A percentile compares a stretch with the other conserved stretches of the same genome.
phyloP scores from a whole-genome alignment of 768 basidiomycete genomes.

The Tylopilus balloui region DNA sequence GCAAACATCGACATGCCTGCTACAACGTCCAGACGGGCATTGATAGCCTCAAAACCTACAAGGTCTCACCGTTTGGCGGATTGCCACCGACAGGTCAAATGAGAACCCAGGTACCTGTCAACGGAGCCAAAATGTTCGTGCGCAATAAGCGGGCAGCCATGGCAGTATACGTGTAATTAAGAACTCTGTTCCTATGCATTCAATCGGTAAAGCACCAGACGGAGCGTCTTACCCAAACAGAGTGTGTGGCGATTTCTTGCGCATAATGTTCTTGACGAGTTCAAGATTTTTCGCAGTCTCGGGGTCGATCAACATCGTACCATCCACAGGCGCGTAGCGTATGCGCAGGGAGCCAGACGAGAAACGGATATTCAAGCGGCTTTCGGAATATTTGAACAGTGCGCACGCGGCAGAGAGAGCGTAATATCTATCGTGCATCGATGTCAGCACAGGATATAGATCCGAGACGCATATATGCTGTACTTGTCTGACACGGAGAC shows the following conservation, averaged over 20 bases:
- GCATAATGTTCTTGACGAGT: slow-evolving; percentile 70
- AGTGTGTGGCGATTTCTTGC: slow-evolving; percentile 65
- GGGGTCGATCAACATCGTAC: slow-evolving; percentile 92
- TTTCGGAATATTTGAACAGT: slow-evolving; percentile 81
- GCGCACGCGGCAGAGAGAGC: slow-evolving; percentile 83
- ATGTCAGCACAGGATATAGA: slow-evolving; percentile 4
- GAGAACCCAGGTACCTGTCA: slow-evolving; percentile 49
- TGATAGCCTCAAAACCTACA: slow-evolving; percentile 47
- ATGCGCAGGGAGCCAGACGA: slow-evolving; percentile 67
- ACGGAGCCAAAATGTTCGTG: slow-evolving; percentile 76
- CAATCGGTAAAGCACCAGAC: background rate
- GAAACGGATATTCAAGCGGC: slow-evolving; percentile 65
- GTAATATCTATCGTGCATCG: slow-evolving; percentile 59
- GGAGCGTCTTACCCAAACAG: slow-evolving; percentile 60
- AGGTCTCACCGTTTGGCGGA: background rate
- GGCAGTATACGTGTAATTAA: slow-evolving; percentile 83
- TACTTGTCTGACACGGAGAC: slow-evolving; percentile 79
- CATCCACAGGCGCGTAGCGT: slow-evolving; percentile 74
- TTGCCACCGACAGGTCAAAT: background rate
- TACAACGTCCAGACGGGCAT: slow-evolving; percentile 82
- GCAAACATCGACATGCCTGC: slow-evolving; percentile 47
- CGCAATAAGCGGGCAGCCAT: slow-evolving; percentile 84
- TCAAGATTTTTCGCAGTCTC: slow-evolving; percentile 89
- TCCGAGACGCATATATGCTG: slow-evolving; percentile 34
- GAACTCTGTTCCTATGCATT: slow-evolving; percentile 38